Percentiles rank a stretch among this genome's conserved stretches.
These are phyloP conservation scores for Rhizopus stolonifer DNA, from an alignment of 371 early-diverging fungal species.

Conservation along the genomic window DNA sequence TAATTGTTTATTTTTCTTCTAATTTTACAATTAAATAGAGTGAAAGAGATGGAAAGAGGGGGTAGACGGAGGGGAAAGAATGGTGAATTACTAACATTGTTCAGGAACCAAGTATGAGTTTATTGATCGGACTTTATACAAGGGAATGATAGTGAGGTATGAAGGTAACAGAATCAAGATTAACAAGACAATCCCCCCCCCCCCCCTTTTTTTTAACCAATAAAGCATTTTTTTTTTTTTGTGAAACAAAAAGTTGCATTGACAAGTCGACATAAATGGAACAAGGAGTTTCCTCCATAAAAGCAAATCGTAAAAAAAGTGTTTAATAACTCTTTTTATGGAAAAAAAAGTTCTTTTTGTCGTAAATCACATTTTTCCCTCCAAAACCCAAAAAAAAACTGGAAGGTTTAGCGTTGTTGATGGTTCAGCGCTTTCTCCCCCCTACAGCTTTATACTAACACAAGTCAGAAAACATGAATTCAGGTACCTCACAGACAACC, in stretches of 20 bases:
- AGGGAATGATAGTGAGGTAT: not conserved
- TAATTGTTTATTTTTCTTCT: not conserved
- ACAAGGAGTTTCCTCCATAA: not conserved
- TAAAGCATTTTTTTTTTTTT: no score
- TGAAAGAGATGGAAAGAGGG: not conserved
- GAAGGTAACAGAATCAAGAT: no score
- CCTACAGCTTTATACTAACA: not conserved
- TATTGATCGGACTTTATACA: constrained; percentile 1
- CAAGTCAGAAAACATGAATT: not conserved
- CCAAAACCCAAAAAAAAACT: constrained; percentile 1
- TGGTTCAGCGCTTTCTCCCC: no score
- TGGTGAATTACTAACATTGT: not conserved
- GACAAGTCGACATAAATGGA: not conserved
- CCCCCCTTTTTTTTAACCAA: not conserved
- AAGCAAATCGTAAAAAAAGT: constrained; percentile 5
- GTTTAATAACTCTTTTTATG: constrained; percentile 19
- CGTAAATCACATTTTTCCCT: constrained; percentile 8
- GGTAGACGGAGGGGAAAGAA: not conserved
- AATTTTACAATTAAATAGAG: not conserved
- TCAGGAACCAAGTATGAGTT: constrained; percentile 2
- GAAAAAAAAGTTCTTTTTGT: constrained; percentile 9
- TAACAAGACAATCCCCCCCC: not conserved
- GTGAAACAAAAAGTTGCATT: not conserved
- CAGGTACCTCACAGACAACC: not conserved
- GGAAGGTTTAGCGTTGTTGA: not conserved